phyloP scores from a whole-genome alignment of 2,329 filamentous ascomycete species.

The Botrytis hyacinthi region DNA sequence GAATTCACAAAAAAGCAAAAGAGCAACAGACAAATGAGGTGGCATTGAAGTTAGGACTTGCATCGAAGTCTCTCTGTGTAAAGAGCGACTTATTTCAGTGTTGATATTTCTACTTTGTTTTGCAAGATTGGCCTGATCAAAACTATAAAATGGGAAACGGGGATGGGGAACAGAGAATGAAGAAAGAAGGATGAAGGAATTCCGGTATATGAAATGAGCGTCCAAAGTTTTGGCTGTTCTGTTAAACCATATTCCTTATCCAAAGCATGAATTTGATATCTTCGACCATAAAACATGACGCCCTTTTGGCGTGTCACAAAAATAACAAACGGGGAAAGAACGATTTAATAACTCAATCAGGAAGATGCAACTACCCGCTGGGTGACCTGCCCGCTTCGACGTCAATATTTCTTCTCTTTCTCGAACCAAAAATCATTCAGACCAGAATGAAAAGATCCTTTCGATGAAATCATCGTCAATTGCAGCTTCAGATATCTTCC shows the following conservation, averaged over 20 bases:
- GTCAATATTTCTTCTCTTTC: background rate
- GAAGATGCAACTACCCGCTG: constrained; percentile 12
- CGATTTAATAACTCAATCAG: background rate
- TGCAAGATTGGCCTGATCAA: background rate
- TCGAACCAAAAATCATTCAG: background rate
- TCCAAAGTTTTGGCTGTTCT: background rate
- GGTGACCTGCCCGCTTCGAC: background rate
- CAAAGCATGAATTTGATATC: background rate
- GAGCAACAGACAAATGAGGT: background rate
- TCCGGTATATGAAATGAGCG: background rate
- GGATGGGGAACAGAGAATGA: background rate
- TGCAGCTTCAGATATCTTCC: background rate
- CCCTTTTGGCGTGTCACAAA: background rate
- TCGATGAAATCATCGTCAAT: background rate
- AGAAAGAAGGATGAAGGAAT: background rate
- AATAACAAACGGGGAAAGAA: constrained; percentile 2
- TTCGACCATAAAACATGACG: background rate
- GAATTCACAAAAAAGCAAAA: background rate
- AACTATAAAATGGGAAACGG: background rate
- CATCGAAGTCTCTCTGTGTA: background rate
- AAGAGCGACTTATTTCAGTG: accelerated
- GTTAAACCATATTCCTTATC: background rate
- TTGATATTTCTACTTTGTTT: background rate
- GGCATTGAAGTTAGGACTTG: background rate
- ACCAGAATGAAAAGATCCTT: background rate